Evolutionary conservation across 2,329 filamentous ascomycete species (phyloP).

Genomic region (Fusarium clavum): DNA sequence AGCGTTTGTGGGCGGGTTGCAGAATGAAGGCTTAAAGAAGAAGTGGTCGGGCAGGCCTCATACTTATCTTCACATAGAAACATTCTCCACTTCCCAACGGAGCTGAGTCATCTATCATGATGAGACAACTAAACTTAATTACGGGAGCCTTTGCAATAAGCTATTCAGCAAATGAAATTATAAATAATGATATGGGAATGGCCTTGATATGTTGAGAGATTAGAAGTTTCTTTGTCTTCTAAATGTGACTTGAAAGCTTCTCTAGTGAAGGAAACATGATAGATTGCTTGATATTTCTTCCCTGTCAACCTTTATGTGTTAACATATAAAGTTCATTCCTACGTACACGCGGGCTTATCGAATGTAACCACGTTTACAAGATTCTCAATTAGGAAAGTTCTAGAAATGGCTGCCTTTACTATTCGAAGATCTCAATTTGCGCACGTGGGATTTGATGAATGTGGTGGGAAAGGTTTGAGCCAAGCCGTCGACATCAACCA

Average conservation of each 20-base stretch:
- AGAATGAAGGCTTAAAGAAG: background rate
- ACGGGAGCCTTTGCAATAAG: background rate
- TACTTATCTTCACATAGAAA: background rate
- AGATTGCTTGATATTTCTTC: background rate
- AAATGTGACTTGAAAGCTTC: accelerated
- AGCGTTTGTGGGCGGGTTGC: background rate
- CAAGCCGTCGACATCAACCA: background rate
- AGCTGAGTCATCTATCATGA: background rate
- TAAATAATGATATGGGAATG: no score
- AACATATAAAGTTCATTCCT: background rate
- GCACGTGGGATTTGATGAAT: background rate
- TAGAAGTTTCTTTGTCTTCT: no score
- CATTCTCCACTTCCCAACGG: accelerated
- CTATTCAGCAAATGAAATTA: no score
- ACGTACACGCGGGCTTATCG: background rate
- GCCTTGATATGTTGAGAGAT: no score
- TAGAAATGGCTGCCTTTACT: background rate
- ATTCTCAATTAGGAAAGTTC: background rate
- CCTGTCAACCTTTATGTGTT: background rate
- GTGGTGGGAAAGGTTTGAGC: background rate
- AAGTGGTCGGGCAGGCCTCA: background rate
- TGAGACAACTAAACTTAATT: background rate
- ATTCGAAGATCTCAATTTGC: background rate
- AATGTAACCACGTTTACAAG: accelerated
- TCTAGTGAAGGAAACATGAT: background rate